Base-by-base conservation (phyloP, 495 filamentous ascomycete genomes). In the Eremomyces bilateralis region DNA sequence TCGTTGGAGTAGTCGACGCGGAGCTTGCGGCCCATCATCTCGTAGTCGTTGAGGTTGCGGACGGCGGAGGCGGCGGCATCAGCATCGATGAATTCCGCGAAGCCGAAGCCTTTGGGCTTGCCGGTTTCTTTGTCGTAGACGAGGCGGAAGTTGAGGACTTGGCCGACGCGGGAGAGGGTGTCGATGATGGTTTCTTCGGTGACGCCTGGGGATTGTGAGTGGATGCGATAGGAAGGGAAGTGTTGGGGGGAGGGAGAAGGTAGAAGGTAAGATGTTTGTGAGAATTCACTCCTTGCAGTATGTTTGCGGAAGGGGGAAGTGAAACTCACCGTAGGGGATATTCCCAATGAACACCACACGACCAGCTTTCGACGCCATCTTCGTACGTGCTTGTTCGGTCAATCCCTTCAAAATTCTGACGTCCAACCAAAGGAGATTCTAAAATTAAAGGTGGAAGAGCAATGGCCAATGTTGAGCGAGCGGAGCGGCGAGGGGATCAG, bases 111-210 rank as follows among this genome's bases (percentile, higher is more conserved):
- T 53, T 94, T 95, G 0, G 88, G 88, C 29, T 79, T 71, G 2
- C 90, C 88, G 0, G 84, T 95, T 43, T 95, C 85, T 5, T 77
- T 76, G 56, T 97, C 91, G 59, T 92, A 88, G 44, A 95, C 83
- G 11, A 97, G 62, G 21, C 88, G 73, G 53, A 97, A 95, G 47
- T 76, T 82, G n/a, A 85, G 56, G 1, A 94, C 85, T 35, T 77
- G 74, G 10, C 88, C 88, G 31, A 76, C 83, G 20, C 71, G 70
- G 46, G 73, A 77, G 53, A 94, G 84, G 37, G 88, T 84, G 38
- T 92, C 76, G 41, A 71, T 75, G 41, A 97, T 90, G 50, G 88
- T 78, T 48, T 95, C 85, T 59, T 97, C 88, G 4, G 81, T 85
- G 37, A 88, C 69, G 47, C 84, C 82, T 88, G 36, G 16, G 29